Base-by-base conservation (phyloP, 495 filamentous ascomycete species). In the Podospora anserina region DNA sequence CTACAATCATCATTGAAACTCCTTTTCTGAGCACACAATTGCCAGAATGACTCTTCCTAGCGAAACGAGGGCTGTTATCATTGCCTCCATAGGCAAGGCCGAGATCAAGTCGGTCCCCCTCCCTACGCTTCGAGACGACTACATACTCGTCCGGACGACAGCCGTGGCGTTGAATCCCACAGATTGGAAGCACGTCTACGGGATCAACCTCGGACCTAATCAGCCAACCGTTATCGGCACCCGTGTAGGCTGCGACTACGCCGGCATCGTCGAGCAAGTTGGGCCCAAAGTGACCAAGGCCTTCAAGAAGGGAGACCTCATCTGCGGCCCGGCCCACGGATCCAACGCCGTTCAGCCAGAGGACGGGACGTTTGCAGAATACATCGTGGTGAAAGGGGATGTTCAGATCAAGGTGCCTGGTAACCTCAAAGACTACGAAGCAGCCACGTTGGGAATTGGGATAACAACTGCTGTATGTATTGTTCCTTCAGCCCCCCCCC, bases 141-240 rank as follows among this genome's bases (percentile, higher is more conserved):
- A 85, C 65, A 72, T 88, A 63, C 80, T 87, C 16, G 79, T 88
- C 57, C 84, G 82, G 60, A 81, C 75, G 55, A 77, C 77, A 20
- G 76, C 79, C 27, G 82, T 89, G n/a, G 86, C 82, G 4, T 70
- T 88, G 49, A 89, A 89, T 70, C 86, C 86, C 7, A 86, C 82
- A 0, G 87, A 87, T 78, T 88, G 85, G 84, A 89, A 88, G 72
- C 79, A 84, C 69, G 66, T 87, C 39, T 78, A 79, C 3, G 69
- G 60, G 30, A 30, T 55, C 2, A 39, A 34, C 23, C 61, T 58
- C 26, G 74, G 55, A 3, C n/a, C n/a, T 20, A 49, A 49, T 11
- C 39, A 49, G 9, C 13, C 39, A 16, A 5, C 55, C 18, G 55
- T 58, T 4, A 58, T 73, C n/a, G 56, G 63, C 32, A 69, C 69